Evolutionary conservation across 495 filamentous ascomycete genomes (phyloP).

Genomic region (Aspergillus saccharolyticus): DNA sequence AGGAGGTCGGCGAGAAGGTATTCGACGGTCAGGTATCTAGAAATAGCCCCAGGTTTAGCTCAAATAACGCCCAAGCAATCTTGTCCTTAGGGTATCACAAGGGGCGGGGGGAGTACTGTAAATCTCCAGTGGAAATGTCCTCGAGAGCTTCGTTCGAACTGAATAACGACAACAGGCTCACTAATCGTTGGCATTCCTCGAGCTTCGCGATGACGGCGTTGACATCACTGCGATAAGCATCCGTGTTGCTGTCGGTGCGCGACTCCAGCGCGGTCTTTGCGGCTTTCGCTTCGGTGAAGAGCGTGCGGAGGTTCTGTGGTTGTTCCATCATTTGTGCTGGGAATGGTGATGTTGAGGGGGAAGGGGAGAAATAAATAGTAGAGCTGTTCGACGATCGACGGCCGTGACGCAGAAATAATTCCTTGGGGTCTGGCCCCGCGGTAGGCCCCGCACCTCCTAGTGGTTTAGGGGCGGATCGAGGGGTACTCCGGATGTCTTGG

Average conservation of each 20-base stretch:
- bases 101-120: conserved; percentile 55
- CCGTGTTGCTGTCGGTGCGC: conserved; percentile 47
- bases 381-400: conserved; percentile 3
- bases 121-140: conserved; percentile 76
- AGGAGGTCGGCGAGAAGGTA: conserved; percentile 65
- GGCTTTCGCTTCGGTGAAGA: conserved; percentile 54
- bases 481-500: too few relatives aligned
- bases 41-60: not conserved
- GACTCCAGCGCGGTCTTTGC: conserved; percentile 47
- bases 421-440: conserved; percentile 16
- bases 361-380: too few relatives aligned
- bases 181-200: conserved; percentile 64
- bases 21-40: conserved; percentile 63
- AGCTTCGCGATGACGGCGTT: conserved; percentile 61
- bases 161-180: conserved; percentile 71
- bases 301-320: conserved; percentile 52
- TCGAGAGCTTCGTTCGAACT: conserved; percentile 86
- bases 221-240: conserved; percentile 63
- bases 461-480: not conserved
- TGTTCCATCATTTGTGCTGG: conserved; percentile 44
- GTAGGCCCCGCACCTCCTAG: not conserved
- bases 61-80: too few relatives aligned
- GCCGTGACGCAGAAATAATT: conserved; percentile 7
- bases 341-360: conserved; percentile 5
- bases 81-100: conserved; percentile 17